Base-by-base conservation (phyloP, 2,329 filamentous ascomycete genomes). In the Cladophialophora carrionii region DNA sequence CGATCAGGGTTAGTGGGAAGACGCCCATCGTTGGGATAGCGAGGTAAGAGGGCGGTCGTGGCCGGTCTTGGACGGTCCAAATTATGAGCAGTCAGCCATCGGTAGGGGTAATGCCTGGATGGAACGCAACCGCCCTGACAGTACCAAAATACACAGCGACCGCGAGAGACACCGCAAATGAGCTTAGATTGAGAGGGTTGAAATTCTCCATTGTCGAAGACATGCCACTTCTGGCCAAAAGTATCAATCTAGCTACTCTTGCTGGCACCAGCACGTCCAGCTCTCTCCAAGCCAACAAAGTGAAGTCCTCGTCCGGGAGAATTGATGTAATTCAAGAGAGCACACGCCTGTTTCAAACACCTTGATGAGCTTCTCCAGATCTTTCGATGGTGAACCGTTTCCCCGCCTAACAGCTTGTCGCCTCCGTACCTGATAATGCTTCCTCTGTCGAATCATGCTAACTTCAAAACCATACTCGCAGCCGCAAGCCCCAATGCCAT, bases 131-230 rank as follows among this genome's bases (percentile, higher is more conserved):
- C 14, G 3, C 37, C 5, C 14, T 4, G 46, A 22, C 20, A 3
- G n/a, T 12, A 12, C 10, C n/a, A 29, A 9, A 20, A 41, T 12
- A 59, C 24, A 32, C 14, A 22, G 24, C 26, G 4, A 58, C 22
- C 8, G 26, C 9, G 34, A 8, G 51, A 4, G 31, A 54, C 22
- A 43, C 8, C 22, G 29, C 22, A 32, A 29, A 22, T 34, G 17
- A 24, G 29, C 54, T 14, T 24, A n/a, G 14, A n/a, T 52, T 65
- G 62, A 70, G 64, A 64, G 70, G 68, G 68, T 69, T 71, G 56
- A 63, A 71, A 71, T 71, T 70, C 66, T 71, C 64, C 63, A 67
- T 69, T 69, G 26, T 68, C 61, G 20, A 54, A 64, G 57, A 61
- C 49, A 52, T 41, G 57, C 48, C 57, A 43, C 9, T 34, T 60